Evolutionary conservation across 306 rosid species (phyloP).

Genomic region (Astragalus glycyphyllos): DNA sequence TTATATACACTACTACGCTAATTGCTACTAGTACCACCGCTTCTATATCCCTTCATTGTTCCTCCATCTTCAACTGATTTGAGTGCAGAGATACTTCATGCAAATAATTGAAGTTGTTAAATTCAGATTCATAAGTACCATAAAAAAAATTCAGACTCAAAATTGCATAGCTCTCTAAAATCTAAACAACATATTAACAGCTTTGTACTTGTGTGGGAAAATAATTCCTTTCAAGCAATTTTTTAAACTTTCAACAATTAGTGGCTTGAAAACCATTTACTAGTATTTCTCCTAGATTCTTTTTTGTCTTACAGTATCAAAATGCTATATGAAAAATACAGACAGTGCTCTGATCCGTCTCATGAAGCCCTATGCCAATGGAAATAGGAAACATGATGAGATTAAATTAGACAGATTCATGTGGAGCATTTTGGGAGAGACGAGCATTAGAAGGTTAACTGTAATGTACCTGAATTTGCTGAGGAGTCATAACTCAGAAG

Average conservation of each 20-base stretch:
- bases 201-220: neutral
- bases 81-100: slow-evolving; percentile 77
- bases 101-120: slow-evolving; percentile 39
- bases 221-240: neutral
- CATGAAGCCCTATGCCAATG: slow-evolving; percentile 22
- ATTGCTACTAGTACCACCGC: slow-evolving; percentile 50
- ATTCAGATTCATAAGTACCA: slow-evolving; percentile 29
- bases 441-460: slow-evolving; percentile 5
- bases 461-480: slow-evolving; percentile 77
- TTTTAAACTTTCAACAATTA: neutral
- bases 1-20: slow-evolving; percentile 77
- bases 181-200: neutral
- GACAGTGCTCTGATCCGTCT: neutral
- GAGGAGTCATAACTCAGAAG: slow-evolving; percentile 75
- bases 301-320: slow-evolving; percentile 16
- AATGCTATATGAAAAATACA: slow-evolving; percentile 6
- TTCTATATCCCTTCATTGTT: slow-evolving; percentile 62
- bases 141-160: neutral
- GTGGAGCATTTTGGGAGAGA: neutral
- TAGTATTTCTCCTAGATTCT: slow-evolving; percentile 1
- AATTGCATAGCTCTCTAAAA: slow-evolving; percentile 19
- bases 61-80: slow-evolving; percentile 95
- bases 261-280: slow-evolving; percentile 18
- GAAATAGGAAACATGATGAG: neutral
- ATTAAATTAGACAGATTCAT: neutral